Evolutionary conservation across 306 rosid genomes (phyloP).

Genomic region (Ceratonia siliqua): DNA sequence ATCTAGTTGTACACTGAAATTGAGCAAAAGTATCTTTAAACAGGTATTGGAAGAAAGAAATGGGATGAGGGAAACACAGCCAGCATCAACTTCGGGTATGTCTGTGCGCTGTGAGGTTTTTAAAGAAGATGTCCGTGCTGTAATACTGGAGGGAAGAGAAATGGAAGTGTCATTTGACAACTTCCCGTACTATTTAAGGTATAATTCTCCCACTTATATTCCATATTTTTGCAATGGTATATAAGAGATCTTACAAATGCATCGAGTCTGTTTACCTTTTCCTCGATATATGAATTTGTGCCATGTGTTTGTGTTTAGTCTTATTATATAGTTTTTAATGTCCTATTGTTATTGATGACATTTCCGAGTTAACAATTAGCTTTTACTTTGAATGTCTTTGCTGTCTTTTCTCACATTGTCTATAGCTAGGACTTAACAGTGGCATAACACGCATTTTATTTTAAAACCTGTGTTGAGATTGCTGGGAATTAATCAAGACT

Average conservation of each 20-base stretch:
- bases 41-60: slow-evolving; percentile 99
- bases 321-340: not conserved
- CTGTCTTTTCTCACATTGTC: slow-evolving; percentile 43
- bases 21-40: slow-evolving; percentile 98
- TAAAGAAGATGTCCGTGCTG: slow-evolving; percentile 77
- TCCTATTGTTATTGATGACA: slow-evolving; percentile 48
- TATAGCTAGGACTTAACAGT: not conserved
- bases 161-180: slow-evolving; percentile 83
- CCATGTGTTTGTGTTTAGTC: not conserved
- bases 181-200: slow-evolving; percentile 96
- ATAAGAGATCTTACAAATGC: not conserved
- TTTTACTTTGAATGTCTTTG: slow-evolving; percentile 26
- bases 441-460: slow-evolving; percentile 17
- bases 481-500: not conserved
- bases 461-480: slow-evolving; percentile 20
- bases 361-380: slow-evolving; percentile 37
- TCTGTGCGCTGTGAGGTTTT: slow-evolving; percentile 86
- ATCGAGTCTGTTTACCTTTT: not conserved
- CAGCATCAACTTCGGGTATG: slow-evolving; percentile 74
- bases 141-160: slow-evolving; percentile 75
- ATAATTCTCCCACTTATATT: slow-evolving; percentile 31
- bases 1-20: slow-evolving; percentile 94
- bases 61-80: slow-evolving; percentile 74
- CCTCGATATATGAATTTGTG: slow-evolving; percentile 9
- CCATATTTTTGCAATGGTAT: not conserved